These are phyloP conservation scores for Serpula lacrymans DNA, from an alignment of 768 basidiomycete species.

Conservation along the genomic window DNA sequence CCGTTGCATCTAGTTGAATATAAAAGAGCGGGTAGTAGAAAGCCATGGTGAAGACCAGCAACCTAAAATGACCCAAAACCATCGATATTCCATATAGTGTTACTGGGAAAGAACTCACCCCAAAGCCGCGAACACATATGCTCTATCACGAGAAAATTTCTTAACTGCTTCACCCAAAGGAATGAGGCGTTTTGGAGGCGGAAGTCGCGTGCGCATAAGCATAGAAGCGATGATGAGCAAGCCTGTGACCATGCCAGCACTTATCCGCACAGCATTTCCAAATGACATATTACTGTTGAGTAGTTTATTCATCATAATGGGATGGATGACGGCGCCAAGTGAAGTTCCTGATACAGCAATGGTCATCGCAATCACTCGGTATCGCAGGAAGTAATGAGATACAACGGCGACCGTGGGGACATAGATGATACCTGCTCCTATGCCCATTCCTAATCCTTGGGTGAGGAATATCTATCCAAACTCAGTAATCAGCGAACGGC, in stretches of 20 bases:
- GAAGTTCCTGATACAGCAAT: slow-evolving; percentile 38
- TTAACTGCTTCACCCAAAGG: slow-evolving; percentile 16
- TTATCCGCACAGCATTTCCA: slow-evolving; percentile 46
- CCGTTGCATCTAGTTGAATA: slow-evolving; percentile 50
- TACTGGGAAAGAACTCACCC: slow-evolving; percentile 18
- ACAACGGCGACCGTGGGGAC: slow-evolving; percentile 42
- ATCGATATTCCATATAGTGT: background rate
- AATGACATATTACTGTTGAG: slow-evolving; percentile 29
- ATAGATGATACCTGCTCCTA: slow-evolving; percentile 44
- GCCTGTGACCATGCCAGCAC: slow-evolving; percentile 38
- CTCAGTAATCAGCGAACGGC: too few relatives aligned
- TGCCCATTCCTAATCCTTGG: slow-evolving; percentile 45
- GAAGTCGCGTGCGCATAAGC: slow-evolving; percentile 38
- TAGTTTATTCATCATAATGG: slow-evolving; percentile 29
- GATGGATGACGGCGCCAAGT: slow-evolving; percentile 22
- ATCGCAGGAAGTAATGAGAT: slow-evolving; percentile 42
- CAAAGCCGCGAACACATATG: slow-evolving; percentile 14
- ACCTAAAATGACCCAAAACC: slow-evolving; percentile 6
- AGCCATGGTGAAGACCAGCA: slow-evolving; percentile 29
- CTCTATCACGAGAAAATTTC: slow-evolving; percentile 11
- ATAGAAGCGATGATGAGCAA: slow-evolving; percentile 31
- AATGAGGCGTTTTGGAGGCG: slow-evolving; percentile 18
- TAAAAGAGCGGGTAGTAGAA: slow-evolving; percentile 54
- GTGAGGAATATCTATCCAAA: slow-evolving; percentile 49
- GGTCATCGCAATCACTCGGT: slow-evolving; percentile 43